These are phyloP conservation scores for Cytidiella melzeri DNA, from an alignment of 768 basidiomycete genomes.

Conservation along the genomic window DNA sequence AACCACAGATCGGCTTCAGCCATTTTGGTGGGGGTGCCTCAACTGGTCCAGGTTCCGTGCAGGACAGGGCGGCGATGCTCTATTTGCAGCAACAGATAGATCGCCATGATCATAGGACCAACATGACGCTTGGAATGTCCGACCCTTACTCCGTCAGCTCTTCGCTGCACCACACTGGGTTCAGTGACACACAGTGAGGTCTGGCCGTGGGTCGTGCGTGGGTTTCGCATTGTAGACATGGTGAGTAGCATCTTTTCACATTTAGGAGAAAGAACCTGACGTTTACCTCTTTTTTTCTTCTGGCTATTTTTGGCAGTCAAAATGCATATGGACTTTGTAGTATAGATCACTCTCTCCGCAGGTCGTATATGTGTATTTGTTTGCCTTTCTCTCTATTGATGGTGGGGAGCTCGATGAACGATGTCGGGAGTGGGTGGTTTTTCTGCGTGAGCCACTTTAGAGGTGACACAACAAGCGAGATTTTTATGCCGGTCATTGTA, in stretches of 20 bases:
- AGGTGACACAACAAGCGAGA: background rate
- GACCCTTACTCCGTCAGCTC: constrained; percentile 6
- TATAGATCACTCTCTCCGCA: background rate
- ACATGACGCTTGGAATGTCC: constrained; percentile 6
- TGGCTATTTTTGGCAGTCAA: background rate
- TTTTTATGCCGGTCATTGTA: background rate
- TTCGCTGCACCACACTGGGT: background rate
- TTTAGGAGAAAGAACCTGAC: background rate
- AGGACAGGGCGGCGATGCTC: constrained; percentile 2
- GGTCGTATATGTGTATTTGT: background rate
- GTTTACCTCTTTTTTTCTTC: background rate
- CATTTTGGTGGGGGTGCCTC: background rate
- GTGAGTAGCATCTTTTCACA: background rate
- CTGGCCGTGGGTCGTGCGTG: background rate
- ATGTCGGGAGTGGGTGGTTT: background rate
- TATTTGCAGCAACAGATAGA: constrained; percentile 2
- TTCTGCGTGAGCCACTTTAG: background rate
- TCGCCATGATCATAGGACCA: constrained; percentile 7
- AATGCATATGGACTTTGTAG: background rate
- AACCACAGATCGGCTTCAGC: constrained; percentile 3
- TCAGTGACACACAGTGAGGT: background rate
- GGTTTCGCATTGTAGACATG: background rate
- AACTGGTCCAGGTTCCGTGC: background rate
- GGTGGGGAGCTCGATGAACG: background rate
- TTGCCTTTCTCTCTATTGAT: background rate